Conservation (phyloP, 1,284 basidiomycete genomes). For the Boletellus deceptivus region DNA sequence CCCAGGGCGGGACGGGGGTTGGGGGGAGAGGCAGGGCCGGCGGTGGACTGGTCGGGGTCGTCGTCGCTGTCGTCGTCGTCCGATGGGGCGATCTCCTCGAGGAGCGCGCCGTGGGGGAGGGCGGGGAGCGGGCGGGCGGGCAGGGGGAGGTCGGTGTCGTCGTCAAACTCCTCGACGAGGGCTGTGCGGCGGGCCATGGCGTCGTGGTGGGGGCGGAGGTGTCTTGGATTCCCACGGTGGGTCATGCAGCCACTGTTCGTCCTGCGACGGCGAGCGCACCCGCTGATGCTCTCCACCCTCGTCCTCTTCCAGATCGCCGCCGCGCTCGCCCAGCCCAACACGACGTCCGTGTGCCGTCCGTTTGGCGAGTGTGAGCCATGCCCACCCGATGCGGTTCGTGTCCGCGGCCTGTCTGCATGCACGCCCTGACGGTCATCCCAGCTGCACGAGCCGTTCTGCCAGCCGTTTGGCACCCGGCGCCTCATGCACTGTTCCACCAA, state of each 20-base stretch:
- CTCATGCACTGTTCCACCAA: slow-evolving; percentile 74
- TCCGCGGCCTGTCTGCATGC: neutral
- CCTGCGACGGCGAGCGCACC: no score
- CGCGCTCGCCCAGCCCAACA: slow-evolving; percentile 9
- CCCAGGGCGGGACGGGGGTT: slow-evolving; percentile 34
- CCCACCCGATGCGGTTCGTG: slow-evolving; percentile 71
- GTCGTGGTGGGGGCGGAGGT: slow-evolving; percentile 5
- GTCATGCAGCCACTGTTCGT: slow-evolving; percentile 3
- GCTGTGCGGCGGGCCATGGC: slow-evolving; percentile 63
- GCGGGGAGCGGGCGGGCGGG: slow-evolving; percentile 64
- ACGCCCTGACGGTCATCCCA: slow-evolving; percentile 33
- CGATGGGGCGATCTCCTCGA: slow-evolving; percentile 62
- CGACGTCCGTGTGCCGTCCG: slow-evolving; percentile 52
- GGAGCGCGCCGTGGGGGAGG: slow-evolving; percentile 67
- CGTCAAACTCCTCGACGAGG: slow-evolving; percentile 78
- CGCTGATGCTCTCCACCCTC: slow-evolving; percentile 7
- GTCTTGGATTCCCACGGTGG: slow-evolving; percentile 24
- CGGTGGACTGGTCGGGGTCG: slow-evolving; percentile 38
- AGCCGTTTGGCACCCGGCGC: slow-evolving; percentile 86
- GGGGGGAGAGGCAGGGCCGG: slow-evolving; percentile 54
- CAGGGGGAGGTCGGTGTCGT: slow-evolving; percentile 82
- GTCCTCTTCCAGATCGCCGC: slow-evolving; percentile 11
- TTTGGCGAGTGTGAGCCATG: slow-evolving; percentile 84
- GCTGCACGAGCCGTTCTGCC: slow-evolving; percentile 84
- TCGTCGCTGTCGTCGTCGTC: slow-evolving; percentile 35